Evolutionary conservation across 2,329 filamentous ascomycete species (phyloP).

Genomic region (Fusarium scirpi): DNA sequence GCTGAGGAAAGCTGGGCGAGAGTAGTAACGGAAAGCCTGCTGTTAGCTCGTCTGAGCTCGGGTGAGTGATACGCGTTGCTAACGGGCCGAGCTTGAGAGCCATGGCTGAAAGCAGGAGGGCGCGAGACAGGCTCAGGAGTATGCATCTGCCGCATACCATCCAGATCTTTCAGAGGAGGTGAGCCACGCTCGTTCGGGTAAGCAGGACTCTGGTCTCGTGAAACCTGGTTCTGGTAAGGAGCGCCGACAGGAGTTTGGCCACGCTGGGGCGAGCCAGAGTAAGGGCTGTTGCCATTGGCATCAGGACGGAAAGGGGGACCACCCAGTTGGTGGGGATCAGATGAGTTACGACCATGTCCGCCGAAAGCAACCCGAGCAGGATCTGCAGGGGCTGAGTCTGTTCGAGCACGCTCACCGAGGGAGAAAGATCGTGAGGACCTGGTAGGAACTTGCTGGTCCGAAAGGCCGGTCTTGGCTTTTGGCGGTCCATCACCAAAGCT

Average conservation of each 20-base stretch:
- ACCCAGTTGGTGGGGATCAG: constrained; percentile 56
- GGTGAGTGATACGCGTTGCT: constrained; percentile 78
- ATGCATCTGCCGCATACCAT: constrained; percentile 66
- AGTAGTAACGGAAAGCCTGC: constrained; percentile 84
- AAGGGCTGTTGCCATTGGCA: constrained; percentile 42
- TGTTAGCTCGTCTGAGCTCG: constrained; percentile 83
- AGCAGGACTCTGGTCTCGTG: constrained; percentile 65
- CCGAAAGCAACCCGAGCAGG: constrained; percentile 53
- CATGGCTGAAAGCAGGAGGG: constrained; percentile 84
- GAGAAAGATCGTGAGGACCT: constrained; percentile 67
- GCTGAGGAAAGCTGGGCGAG: constrained; percentile 83
- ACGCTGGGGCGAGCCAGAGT: constrained; percentile 51
- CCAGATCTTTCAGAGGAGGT: constrained; percentile 63
- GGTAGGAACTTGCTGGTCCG: constrained; percentile 64
- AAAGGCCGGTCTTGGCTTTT: constrained; percentile 66
- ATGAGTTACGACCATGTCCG: constrained; percentile 61
- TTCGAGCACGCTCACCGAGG: constrained; percentile 58
- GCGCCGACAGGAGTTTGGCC: constrained; percentile 54
- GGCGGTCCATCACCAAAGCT: constrained; percentile 58
- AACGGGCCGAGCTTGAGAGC: constrained; percentile 75
- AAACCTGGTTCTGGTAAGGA: constrained; percentile 59
- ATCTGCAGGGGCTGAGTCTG: constrained; percentile 64
- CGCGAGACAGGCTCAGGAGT: constrained; percentile 81
- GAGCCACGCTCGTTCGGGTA: constrained; percentile 66
- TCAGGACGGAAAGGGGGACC: constrained; percentile 46